A percentile compares a stretch with the other conserved stretches of the same genome.
Evolutionary conservation across 2,329 filamentous ascomycete species (phyloP).

Genomic region (Sordariomycetes sp.): DNA sequence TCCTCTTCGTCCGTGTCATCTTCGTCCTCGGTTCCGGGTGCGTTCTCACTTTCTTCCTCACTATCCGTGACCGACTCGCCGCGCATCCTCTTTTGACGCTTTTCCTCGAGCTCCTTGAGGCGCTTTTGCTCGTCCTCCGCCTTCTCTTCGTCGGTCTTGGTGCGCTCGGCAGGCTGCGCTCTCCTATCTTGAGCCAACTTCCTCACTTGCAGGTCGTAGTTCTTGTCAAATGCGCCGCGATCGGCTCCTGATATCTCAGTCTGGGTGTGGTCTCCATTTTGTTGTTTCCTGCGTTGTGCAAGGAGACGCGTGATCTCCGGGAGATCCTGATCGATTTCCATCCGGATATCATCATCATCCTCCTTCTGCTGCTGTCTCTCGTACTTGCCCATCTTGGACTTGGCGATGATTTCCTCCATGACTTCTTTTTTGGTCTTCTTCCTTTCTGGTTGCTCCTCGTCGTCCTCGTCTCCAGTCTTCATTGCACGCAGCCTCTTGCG

Average conservation of each 20-base stretch:
- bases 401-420: conserved; percentile 95
- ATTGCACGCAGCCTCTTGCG: conserved; percentile 46
- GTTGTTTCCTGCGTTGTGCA: conserved; percentile 28
- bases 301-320: conserved; percentile 67
- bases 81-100: conserved; percentile 76
- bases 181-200: conserved; percentile 77
- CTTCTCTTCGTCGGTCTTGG: conserved; percentile 85
- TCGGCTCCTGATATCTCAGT: no score
- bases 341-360: conserved; percentile 80
- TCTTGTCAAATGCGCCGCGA: conserved; percentile 64
- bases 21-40: conserved; percentile 11
- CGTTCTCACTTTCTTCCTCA: conserved; percentile 42
- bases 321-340: conserved; percentile 77
- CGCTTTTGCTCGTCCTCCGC: conserved; percentile 67
- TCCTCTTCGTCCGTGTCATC: conserved; percentile 32
- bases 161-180: conserved; percentile 76
- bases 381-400: conserved; percentile 92
- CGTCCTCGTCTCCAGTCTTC: conserved; percentile 37
- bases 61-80: conserved; percentile 66
- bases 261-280: no score
- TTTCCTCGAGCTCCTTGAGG: conserved; percentile 73
- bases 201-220: conserved; percentile 79
- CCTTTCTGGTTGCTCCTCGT: conserved; percentile 55
- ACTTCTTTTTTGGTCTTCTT: conserved; percentile 96
- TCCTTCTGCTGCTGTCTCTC: conserved; percentile 90